Conservation (phyloP, 257 asterid genomes). For the Ilex aquifolium region DNA sequence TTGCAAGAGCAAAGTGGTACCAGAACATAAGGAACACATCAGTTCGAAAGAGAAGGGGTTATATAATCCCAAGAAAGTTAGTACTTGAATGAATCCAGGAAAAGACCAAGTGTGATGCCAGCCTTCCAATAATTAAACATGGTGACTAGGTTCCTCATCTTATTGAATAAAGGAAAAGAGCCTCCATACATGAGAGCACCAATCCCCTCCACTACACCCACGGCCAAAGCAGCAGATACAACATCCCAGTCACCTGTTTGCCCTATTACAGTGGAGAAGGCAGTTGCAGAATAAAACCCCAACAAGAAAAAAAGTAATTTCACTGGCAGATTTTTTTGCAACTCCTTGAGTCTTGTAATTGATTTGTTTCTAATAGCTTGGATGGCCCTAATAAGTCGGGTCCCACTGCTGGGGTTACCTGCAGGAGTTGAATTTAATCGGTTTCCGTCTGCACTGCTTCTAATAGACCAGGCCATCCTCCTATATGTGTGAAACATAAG, state of each 20-base stretch:
- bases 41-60: no score
- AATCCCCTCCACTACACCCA: constrained; percentile 86
- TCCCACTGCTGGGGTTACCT: constrained; percentile 40
- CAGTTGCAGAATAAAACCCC: constrained; percentile 93
- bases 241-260: constrained; percentile 99
- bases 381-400: constrained; percentile 66
- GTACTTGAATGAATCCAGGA: constrained; percentile 89
- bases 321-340: constrained; percentile 60
- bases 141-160: constrained; percentile 39
- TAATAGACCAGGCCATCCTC: constrained; percentile 47
- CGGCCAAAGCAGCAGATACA: constrained; percentile 83
- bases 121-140: constrained; percentile 89
- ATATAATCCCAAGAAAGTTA: constrained; percentile 7
- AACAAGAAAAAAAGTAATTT: constrained; percentile 69
- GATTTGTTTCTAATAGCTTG: constrained; percentile 45
- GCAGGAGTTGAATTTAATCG: constrained; percentile 40
- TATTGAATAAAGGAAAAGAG: constrained; percentile 45
- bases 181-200: constrained; percentile 87
- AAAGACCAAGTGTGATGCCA: constrained; percentile 82
- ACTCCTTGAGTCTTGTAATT: constrained; percentile 37
- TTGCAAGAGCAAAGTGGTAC: not conserved
- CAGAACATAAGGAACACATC: not conserved
- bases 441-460: constrained; percentile 63
- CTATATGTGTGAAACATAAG: constrained; percentile 26
- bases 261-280: constrained; percentile 87